Base-by-base conservation (phyloP, 2,329 filamentous ascomycete genomes). In the Phialocephala subalpina region DNA sequence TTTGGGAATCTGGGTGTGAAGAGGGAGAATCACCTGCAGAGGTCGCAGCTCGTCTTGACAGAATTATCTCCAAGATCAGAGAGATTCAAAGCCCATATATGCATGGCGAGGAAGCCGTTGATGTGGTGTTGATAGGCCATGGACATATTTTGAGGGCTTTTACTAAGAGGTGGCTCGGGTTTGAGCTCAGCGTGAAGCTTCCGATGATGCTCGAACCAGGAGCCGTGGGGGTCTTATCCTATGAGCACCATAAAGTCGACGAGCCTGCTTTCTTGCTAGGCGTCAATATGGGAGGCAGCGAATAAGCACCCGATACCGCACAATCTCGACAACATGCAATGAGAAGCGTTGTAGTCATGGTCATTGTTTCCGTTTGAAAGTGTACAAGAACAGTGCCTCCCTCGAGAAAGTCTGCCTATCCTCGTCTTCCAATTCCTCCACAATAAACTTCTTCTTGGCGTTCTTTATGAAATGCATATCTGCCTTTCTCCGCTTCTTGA, bases 401-500 rank as follows among this genome's bases (percentile, higher is more conserved):
- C 86, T 82, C 68, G 82, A 83, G 74, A 89, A 90, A 2, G 83
- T 78, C 1, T 83, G 80, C 33, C 84, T 80, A 69, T 90, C 87
- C 66, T 89, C 85, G 72, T 92, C 90, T 53, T 81, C 80, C 42
- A 92, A 77, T 73, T 91, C 88, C 40, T 84, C 82, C 20, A 92
- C 84, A 16, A 80, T 73, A 74, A 94, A 94, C 40, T 82, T 78
- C 79, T 90, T 93, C 75, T 83, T 88, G 18, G 90, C 89, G 76
- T 85, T 85, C 77, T 90, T 92, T 76, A 94, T 84, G 75, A 93
- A 93, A 66, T 91, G 87, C 81, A 90, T 84, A 76, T 94, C 91
- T 49, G 91, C 96, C 67, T 93, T 86, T 75, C 96, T 88, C 72
- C 96, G 86, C 81, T 93, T 95, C 84, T 97, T 98, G 84, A 97